Evolutionary conservation across 257 asterid species (phyloP), one percentile per base, ranked within the genome.

Genomic region (Penstemon davidsonii): DNA sequence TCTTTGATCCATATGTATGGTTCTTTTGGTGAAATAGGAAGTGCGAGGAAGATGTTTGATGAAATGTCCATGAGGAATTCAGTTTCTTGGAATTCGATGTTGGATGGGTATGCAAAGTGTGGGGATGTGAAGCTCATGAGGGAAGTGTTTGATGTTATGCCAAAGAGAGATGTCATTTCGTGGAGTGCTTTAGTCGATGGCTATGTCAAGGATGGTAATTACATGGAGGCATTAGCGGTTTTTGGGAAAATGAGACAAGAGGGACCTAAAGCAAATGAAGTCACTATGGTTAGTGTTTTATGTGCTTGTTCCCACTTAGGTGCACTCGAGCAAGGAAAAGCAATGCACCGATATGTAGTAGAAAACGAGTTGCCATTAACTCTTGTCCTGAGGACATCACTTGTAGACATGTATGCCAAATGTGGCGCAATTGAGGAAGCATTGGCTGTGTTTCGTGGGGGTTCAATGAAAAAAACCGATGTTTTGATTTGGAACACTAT

Each of bases 141-240:
- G 76, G 56, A 77, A 57, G 85, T 88, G 82, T 90, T 90, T 70
- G 85, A 83, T 44, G n/a, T 4, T 12, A 90, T 88, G 97, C 83
- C 82, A 0, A 82, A 75, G 66, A 85, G 91, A 37, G 79, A 86
- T 43, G 90, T 90, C 5, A 86, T 90, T 49, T 88, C 97, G n/a
- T 90, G 97, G 97, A 90, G 96, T 55, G 86, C 95, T 5, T 70
- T 88, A 75, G 70, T 88, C 41, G 97, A 86, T 73, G 97, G 96
- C 50, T 86, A 86, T 55, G 96, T 88, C 62, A 90, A 90, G 82
- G 78, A 54, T 13, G 90, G 88, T 5, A 56, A 79, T 41, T 71
- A 79, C 62, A 8, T 6, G 1, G 85, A 85, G 64, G 96, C 90
- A 5, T 62, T 86, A 77, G 72, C 50, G 2, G 71, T 87, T 55